A percentile compares a stretch with the other conserved stretches of the same genome.
Conservation (phyloP, 1,284 basidiomycete genomes). For the Prillingera fragicola region DNA sequence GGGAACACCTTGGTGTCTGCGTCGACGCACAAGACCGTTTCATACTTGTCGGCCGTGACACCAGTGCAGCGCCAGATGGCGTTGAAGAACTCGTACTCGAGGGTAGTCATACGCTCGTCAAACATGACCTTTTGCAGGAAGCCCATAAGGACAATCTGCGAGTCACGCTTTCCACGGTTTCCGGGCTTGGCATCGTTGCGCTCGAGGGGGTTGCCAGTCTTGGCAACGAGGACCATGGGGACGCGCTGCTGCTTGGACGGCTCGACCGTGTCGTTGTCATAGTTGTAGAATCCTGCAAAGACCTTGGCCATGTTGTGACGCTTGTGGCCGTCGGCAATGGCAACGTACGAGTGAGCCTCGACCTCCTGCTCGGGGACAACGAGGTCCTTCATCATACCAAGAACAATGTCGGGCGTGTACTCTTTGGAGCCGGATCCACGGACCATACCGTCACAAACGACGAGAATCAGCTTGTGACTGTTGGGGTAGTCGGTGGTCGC, state of each 20-base stretch:
- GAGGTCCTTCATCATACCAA: slow-evolving; percentile 97
- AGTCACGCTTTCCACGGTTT: slow-evolving; percentile 97
- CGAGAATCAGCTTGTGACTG: slow-evolving; percentile 90
- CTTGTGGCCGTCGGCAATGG: slow-evolving; percentile 98
- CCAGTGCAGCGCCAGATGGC: slow-evolving; percentile 91
- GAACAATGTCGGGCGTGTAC: slow-evolving; percentile 88
- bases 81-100: slow-evolving; percentile 99
- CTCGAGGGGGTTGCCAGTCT: slow-evolving; percentile 87
- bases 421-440: slow-evolving; percentile 78
- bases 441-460: slow-evolving; percentile 98
- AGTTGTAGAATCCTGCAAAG: slow-evolving; percentile 94
- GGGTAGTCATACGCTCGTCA: slow-evolving; percentile 98
- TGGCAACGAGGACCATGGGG: slow-evolving; percentile 90
- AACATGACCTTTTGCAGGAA: slow-evolving; percentile 99
- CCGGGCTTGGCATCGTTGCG: slow-evolving; percentile 85
- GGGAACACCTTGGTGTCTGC: slow-evolving; percentile 98
- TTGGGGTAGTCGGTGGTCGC: slow-evolving; percentile 99
- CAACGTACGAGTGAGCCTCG: slow-evolving; percentile 92
- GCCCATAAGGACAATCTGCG: slow-evolving; percentile 94
- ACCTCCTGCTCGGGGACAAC: slow-evolving; percentile 78
- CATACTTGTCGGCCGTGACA: slow-evolving; percentile 92
- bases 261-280: slow-evolving; percentile 89
- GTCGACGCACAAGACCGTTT: slow-evolving; percentile 94
- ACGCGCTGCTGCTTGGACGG: slow-evolving; percentile 92
- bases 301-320: slow-evolving; percentile 99